Evolutionary conservation across 768 basidiomycete species (phyloP).

Genomic region (Myochromella boudieri): DNA sequence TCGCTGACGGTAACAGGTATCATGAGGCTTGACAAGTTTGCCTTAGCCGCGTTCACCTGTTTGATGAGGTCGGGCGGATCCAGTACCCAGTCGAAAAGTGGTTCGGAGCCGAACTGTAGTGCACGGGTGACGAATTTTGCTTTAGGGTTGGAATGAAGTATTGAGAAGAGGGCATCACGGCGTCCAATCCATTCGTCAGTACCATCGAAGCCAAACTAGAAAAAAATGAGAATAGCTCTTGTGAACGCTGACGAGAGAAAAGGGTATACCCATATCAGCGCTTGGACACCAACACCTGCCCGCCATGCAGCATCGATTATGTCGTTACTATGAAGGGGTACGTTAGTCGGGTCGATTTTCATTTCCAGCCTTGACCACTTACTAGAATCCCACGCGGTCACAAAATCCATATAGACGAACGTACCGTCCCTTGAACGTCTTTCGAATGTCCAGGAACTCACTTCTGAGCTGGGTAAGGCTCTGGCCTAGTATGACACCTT

Average conservation of each 20-base stretch:
- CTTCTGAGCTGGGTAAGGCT: conserved; percentile 44
- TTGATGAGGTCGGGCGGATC: conserved; percentile 44
- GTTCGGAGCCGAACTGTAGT: conserved; percentile 73
- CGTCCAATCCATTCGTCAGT: conserved; percentile 51
- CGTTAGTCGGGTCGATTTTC: not conserved
- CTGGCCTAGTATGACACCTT: too few species aligned
- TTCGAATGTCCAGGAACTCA: conserved; percentile 62
- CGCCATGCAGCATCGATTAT: conserved; percentile 69
- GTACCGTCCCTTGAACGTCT: conserved; percentile 62
- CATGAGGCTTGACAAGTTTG: conserved; percentile 46
- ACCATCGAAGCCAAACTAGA: conserved; percentile 49
- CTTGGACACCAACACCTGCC: conserved; percentile 69
- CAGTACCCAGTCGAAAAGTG: conserved; percentile 60
- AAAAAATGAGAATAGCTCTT: conserved; percentile 6
- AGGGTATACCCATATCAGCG: conserved; percentile 64
- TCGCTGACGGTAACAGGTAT: conserved; percentile 73
- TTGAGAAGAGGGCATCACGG: conserved; percentile 49
- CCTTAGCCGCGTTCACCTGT: conserved; percentile 51
- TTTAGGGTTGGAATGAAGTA: conserved; percentile 57
- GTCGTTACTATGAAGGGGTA: conserved; percentile 38
- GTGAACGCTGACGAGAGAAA: not conserved
- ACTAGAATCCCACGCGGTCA: conserved; percentile 48
- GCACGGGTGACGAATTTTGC: conserved; percentile 65
- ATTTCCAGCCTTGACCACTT: conserved; percentile 14
- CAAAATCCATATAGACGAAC: conserved; percentile 57